Base-by-base conservation (phyloP, 2,329 filamentous ascomycete genomes). In the Cytospora paraplurivora region DNA sequence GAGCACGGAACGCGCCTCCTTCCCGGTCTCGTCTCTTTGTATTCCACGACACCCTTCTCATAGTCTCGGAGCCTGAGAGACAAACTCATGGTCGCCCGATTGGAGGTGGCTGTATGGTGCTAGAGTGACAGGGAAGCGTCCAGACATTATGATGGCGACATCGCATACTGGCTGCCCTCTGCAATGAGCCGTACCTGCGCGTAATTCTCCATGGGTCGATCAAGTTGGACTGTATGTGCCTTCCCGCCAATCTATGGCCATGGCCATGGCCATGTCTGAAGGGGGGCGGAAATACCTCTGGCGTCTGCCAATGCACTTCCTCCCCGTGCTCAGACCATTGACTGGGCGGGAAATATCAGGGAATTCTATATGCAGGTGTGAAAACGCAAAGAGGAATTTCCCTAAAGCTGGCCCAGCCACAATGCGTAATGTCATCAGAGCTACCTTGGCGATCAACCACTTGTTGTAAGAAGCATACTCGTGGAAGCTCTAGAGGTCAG, bases 121-220 rank as follows among this genome's bases (percentile, higher is more conserved):
- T 19, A 50, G 38, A 58, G 32, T 47, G 35, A 49, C 56, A 21
- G 56, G 56, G 55, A 44, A 17, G 44, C 44, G 12, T 47, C 52
- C 51, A 37, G 57, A 27, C 41, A 10, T 32, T 15, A 34, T 56
- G 62, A 38, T 63, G 47, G 49, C 44, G 37, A 32, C 57, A 56
- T 56, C 33, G 34, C 35, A 52, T 34, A 17, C 55, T 58, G n/a
- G 54, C 60, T 57, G 44, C n/a, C 17, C 7, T 33, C 47, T 58
- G 60, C 33, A 33, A 21, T 47, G 27, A 50, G 27, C 52, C 62
- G 35, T 35, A 19, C 32, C 57, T 35, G 35, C 44, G 17, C 52
- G 61, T 35, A 56, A 56, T 64, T 59, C 53, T 64, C 62, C 57
- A 53, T 21, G 49, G 41, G 41, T 35, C 44, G 41, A 56, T 61